These are phyloP conservation scores for Lichtheimia hyalospora DNA, from an alignment of 371 early-diverging fungal genomes.

Conservation along the genomic window DNA sequence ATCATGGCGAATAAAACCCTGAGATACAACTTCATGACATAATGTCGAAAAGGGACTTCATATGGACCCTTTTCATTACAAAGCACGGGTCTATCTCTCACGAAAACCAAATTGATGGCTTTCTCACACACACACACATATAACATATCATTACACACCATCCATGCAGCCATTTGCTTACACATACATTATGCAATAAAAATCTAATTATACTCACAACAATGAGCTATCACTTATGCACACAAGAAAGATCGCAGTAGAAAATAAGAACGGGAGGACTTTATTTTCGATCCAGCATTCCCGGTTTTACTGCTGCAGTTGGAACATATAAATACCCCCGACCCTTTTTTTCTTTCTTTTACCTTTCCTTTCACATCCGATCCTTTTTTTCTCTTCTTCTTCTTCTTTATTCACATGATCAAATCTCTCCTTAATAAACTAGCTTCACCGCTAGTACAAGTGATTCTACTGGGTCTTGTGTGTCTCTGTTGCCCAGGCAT, in stretches of 20 bases:
- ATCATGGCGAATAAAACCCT: too few relatives aligned
- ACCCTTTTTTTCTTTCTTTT: neutral
- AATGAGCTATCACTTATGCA: too few relatives aligned
- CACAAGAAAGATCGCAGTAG: neutral
- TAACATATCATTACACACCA: too few relatives aligned
- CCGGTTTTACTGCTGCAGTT: neutral
- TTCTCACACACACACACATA: neutral
- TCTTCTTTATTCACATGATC: neutral
- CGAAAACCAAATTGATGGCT: neutral
- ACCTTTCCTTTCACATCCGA: neutral
- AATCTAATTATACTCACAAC: too few relatives aligned
- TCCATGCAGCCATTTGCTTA: too few relatives aligned
- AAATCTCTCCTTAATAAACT: neutral
- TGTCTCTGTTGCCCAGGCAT: slow-evolving; percentile 79
- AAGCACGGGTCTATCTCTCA: neutral
- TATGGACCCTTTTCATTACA: too few relatives aligned
- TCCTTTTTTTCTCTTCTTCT: neutral
- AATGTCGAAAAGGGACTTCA: too few relatives aligned
- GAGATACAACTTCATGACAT: too few relatives aligned
- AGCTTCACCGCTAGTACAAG: slow-evolving; percentile 53
- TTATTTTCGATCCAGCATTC: too few relatives aligned
- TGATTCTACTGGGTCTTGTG: slow-evolving; percentile 70
- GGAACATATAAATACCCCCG: slow-evolving; percentile 9
- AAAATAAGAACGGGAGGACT: slow-evolving; percentile 1
- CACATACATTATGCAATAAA: too few relatives aligned